phyloP scores from a whole-genome alignment of 179 eudicot species.

The Silene noctiflora region DNA sequence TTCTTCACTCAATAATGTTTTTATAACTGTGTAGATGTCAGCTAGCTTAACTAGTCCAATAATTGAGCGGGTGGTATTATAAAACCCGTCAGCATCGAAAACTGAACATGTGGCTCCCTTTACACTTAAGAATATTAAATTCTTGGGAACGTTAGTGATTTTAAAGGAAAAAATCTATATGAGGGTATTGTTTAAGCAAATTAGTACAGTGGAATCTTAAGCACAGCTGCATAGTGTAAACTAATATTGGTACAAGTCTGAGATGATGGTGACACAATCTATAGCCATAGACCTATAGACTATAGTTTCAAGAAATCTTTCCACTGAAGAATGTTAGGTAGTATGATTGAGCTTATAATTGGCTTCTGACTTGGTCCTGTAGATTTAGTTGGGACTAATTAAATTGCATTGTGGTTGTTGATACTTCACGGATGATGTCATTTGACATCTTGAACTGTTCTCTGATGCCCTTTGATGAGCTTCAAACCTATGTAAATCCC shows the following conservation, averaged over 20 bases:
- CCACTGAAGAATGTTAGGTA: conserved; percentile 13
- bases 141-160: not conserved
- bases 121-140: too few species aligned
- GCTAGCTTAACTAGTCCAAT: not conserved
- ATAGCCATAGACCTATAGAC: not conserved
- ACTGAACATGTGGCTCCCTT: not conserved
- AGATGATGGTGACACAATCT: conserved; percentile 9
- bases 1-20: not conserved
- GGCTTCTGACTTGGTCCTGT: conserved; percentile 24
- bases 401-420: not conserved
- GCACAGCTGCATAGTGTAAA: not conserved
- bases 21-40: not conserved
- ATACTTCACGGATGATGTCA: conserved; percentile 11
- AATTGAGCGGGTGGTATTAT: not conserved
- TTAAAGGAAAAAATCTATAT: not conserved
- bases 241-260: conserved; percentile 4
- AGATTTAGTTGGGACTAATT: not conserved
- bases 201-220: conserved; percentile 7
- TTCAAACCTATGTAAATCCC: conserved; percentile 15
- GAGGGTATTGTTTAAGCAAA: not conserved
- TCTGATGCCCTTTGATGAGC: conserved; percentile 23
- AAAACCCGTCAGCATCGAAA: not conserved
- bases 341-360: conserved; percentile 9
- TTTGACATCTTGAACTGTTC: conserved; percentile 18
- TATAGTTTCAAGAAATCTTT: conserved; percentile 6